Conservation (phyloP, 1,284 basidiomycete species). For the Hemileia vastatrix region DNA sequence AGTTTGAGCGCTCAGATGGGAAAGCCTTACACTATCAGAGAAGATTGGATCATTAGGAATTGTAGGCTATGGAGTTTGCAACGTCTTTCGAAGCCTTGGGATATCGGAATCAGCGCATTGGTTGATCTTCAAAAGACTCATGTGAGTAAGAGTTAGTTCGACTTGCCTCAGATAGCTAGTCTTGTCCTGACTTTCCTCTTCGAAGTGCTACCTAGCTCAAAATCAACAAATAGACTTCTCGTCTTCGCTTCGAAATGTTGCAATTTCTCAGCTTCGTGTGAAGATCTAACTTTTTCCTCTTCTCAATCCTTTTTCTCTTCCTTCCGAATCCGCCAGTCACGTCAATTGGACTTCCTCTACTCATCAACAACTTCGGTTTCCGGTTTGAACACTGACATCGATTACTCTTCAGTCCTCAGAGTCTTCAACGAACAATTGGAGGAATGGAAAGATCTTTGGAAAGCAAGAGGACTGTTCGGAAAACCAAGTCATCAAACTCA, state of each 20-base stretch:
- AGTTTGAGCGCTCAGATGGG: slow-evolving; percentile 88
- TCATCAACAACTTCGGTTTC: slow-evolving; percentile 69
- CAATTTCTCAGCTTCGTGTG: too few species aligned
- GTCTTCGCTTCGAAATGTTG: too few species aligned
- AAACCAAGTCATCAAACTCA: slow-evolving; percentile 18
- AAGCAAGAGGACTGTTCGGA: slow-evolving; percentile 30
- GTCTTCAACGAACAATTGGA: slow-evolving; percentile 71
- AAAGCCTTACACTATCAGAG: slow-evolving; percentile 72
- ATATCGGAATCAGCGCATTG: slow-evolving; percentile 36
- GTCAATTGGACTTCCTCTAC: slow-evolving; percentile 81
- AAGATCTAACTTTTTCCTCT: slow-evolving; percentile 21
- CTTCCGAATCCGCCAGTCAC: slow-evolving; percentile 66
- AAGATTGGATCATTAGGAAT: slow-evolving; percentile 58
- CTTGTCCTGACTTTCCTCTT: slow-evolving; percentile 62
- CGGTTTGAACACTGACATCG: slow-evolving; percentile 73
- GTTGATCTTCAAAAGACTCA: too few species aligned
- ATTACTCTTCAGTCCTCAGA: slow-evolving; percentile 72
- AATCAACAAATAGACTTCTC: too few species aligned
- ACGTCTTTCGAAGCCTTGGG: slow-evolving; percentile 36
- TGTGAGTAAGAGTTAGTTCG: too few species aligned
- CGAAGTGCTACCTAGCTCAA: too few species aligned
- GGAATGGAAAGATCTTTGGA: slow-evolving; percentile 61
- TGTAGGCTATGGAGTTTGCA: slow-evolving; percentile 46
- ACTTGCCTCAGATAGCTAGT: slow-evolving; percentile 55
- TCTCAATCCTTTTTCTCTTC: slow-evolving; percentile 40